Conservation (phyloP, 257 asterid genomes). For the Apocynum venetum region DNA sequence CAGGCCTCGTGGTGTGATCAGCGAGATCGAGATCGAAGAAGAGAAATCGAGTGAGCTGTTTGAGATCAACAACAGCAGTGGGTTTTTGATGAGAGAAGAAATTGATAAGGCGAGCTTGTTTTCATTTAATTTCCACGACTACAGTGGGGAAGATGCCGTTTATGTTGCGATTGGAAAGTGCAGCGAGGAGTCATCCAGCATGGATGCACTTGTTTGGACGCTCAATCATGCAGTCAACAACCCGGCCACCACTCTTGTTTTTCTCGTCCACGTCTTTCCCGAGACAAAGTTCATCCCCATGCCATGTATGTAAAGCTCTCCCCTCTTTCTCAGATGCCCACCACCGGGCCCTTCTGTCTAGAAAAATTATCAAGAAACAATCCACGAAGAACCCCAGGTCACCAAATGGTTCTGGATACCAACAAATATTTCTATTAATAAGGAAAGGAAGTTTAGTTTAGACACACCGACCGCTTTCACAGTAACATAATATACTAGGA, state of each 20-base stretch:
- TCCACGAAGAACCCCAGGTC: too few species aligned
- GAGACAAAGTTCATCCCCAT: constrained; percentile 62
- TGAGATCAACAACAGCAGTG: neutral
- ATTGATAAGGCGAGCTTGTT: constrained; percentile 18
- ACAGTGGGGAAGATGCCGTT: constrained; percentile 27
- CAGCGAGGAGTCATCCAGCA: constrained; percentile 33
- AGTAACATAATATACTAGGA: too few species aligned
- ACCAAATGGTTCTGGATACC: too few species aligned
- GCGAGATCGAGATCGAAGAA: constrained; percentile 5
- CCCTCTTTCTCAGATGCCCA: neutral
- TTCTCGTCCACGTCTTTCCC: constrained; percentile 61
- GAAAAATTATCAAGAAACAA: too few species aligned
- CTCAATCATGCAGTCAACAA: constrained; percentile 20
- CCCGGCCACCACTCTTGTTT: constrained; percentile 36
- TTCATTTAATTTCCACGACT: constrained; percentile 27
- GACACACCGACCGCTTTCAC: too few species aligned
- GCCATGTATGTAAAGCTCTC: constrained; percentile 41
- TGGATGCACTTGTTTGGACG: constrained; percentile 66
- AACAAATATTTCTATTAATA: too few species aligned
- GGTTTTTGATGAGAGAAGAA: constrained; percentile 15
- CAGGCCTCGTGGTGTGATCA: neutral
- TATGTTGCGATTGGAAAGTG: constrained; percentile 44
- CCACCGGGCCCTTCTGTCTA: too few species aligned
- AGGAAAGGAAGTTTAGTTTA: too few species aligned
- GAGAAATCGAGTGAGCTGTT: constrained; percentile 13